phyloP scores from a whole-genome alignment of 2,329 filamentous ascomycete species.

The Daldinia eschscholtzii region DNA sequence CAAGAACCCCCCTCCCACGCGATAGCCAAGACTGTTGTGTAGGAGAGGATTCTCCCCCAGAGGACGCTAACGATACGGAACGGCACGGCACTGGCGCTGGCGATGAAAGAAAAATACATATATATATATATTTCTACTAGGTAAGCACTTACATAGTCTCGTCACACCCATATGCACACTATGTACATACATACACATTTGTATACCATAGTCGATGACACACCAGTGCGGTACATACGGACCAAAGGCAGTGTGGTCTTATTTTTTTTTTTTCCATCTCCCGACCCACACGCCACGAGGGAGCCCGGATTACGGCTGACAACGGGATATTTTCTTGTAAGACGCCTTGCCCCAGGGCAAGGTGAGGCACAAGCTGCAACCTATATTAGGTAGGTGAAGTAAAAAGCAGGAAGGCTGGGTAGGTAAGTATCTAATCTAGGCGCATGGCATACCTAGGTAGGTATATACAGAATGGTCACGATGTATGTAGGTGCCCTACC shows the following conservation, averaged over 20 bases:
- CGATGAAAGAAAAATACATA: too few species aligned
- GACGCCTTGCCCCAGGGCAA: conserved; percentile 20
- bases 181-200: not conserved
- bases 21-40: conserved; percentile 9
- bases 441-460: not conserved
- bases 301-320: conserved; percentile 24
- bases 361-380: not conserved
- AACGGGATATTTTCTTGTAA: conserved; percentile 16
- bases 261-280: conserved; percentile 1
- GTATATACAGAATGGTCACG: not conserved
- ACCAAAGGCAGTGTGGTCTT: not conserved
- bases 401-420: not conserved
- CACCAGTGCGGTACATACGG: conserved; percentile 1
- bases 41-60: conserved; percentile 6
- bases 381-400: not conserved
- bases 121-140: not conserved
- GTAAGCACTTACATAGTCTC: not conserved
- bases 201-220: not conserved
- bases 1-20: conserved; percentile 2
- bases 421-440: not conserved
- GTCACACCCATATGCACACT: not conserved
- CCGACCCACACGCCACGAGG: conserved; percentile 26
- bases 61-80: conserved; percentile 7
- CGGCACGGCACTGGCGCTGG: conserved; percentile 8
- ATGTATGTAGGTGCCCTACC: conserved; percentile 1